These are phyloP conservation scores for Cladophialophora chaetospira DNA, from an alignment of 2,329 filamentous ascomycete species.

Conservation along the genomic window DNA sequence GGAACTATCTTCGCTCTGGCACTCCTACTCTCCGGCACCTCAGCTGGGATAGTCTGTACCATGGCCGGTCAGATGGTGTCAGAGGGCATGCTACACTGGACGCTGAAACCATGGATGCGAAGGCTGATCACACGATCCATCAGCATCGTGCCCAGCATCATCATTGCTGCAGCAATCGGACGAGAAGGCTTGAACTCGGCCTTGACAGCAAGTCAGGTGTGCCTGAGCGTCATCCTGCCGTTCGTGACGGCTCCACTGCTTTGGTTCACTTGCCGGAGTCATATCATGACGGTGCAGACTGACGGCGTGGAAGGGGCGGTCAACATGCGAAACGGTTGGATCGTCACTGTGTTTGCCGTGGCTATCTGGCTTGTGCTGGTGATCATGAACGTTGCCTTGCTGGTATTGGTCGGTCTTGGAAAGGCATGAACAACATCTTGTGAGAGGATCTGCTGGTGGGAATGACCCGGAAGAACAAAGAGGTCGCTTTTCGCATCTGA, in stretches of 20 bases:
- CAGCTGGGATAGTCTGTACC: slow-evolving; percentile 77
- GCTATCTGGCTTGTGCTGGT: slow-evolving; percentile 74
- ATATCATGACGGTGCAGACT: slow-evolving; percentile 71
- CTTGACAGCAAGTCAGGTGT: slow-evolving; percentile 76
- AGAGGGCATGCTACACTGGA: slow-evolving; percentile 79
- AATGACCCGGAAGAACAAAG: too few species aligned
- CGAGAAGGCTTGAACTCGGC: slow-evolving; percentile 69
- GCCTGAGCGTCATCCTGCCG: slow-evolving; percentile 74
- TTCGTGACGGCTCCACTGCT: slow-evolving; percentile 82
- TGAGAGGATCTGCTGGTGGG: background rate
- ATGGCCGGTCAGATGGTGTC: slow-evolving; percentile 88
- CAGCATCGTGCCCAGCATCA: slow-evolving; percentile 78
- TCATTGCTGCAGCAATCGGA: slow-evolving; percentile 79
- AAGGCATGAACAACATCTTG: slow-evolving; percentile 43
- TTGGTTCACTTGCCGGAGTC: slow-evolving; percentile 77
- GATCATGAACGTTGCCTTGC: slow-evolving; percentile 75
- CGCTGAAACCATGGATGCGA: slow-evolving; percentile 73
- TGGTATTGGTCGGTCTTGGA: slow-evolving; percentile 66
- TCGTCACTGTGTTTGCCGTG: slow-evolving; percentile 59
- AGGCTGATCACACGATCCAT: slow-evolving; percentile 76
- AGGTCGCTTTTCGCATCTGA: too few species aligned
- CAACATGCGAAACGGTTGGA: slow-evolving; percentile 74
- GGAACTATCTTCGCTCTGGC: slow-evolving; percentile 84
- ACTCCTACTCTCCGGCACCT: slow-evolving; percentile 75
- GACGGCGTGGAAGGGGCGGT: slow-evolving; percentile 36